A percentile compares a stretch with the other conserved stretches of the same genome.
These are phyloP conservation scores for Colletotrichum orchidophilum DNA, from an alignment of 2,329 filamentous ascomycete species.

Conservation along the genomic window DNA sequence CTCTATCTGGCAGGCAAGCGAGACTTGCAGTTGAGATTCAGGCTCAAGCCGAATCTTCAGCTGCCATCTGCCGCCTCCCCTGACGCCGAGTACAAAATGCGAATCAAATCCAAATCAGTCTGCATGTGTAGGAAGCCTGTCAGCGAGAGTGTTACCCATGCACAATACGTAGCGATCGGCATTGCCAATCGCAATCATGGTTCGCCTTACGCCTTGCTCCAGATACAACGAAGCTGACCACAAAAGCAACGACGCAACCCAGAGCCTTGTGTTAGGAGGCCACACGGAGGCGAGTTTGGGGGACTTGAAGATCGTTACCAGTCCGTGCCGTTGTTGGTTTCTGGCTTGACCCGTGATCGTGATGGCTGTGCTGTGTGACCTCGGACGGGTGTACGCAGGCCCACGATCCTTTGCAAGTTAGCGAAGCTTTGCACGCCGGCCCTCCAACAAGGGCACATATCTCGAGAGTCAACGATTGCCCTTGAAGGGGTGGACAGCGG, in stretches of 20 bases:
- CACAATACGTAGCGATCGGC: not conserved
- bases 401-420: not conserved
- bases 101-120: not conserved
- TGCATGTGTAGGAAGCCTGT: conserved; percentile 5
- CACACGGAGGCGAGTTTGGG: not conserved
- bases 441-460: not conserved
- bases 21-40: conserved; percentile 10
- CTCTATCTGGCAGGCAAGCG: conserved; percentile 16
- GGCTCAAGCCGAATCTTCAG: conserved; percentile 2
- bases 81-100: not conserved
- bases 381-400: not conserved
- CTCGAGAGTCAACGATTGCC: not conserved
- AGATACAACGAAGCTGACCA: not conserved
- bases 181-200: not conserved
- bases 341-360: not conserved
- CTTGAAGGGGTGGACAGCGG: not conserved
- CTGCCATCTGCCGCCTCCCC: conserved; percentile 15
- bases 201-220: not conserved
- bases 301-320: not conserved
- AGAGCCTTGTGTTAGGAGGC: not conserved
- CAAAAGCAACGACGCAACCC: not conserved
- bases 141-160: not conserved
- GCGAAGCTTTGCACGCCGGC: not conserved
- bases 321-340: not conserved
- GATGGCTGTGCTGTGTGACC: not conserved